Conservation (phyloP, 345 rosid genomes). For the Rubroshorea leprosula region DNA sequence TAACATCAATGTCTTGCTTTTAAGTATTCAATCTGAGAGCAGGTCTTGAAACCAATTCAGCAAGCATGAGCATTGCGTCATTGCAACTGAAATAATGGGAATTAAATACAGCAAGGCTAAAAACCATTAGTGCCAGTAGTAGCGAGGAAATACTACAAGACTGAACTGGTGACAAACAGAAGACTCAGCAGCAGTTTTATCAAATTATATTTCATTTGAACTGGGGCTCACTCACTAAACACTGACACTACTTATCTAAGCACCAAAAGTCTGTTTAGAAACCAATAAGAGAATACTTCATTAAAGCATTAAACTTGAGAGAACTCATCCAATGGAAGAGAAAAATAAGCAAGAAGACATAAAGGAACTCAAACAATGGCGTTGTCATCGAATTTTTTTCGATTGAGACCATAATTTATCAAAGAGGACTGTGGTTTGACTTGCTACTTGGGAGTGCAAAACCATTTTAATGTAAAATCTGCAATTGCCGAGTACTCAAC, state of each 20-base stretch:
- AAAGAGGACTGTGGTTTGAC: conserved; percentile 17
- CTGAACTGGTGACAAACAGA: no score
- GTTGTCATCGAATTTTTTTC: background rate
- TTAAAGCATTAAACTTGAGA: background rate
- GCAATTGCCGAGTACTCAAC: conserved; percentile 21
- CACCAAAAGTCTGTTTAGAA: background rate
- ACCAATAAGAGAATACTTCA: no score
- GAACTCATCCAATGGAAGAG: background rate
- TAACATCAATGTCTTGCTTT: no score
- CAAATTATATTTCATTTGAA: no score
- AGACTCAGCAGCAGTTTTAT: no score
- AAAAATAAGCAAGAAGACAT: background rate
- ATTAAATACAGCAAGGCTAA: background rate
- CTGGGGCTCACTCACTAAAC: no score
- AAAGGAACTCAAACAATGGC: conserved; percentile 8
- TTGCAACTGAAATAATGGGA: background rate
- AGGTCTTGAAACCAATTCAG: no score
- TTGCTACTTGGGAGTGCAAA: conserved; percentile 3
- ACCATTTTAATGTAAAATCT: conserved; percentile 16
- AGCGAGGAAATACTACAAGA: no score
- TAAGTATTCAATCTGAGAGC: no score
- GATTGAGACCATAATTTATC: conserved; percentile 8
- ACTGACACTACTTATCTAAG: no score
- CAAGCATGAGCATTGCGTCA: background rate
- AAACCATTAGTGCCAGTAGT: no score